These are phyloP conservation scores for Lactifluus subvellereus DNA, from an alignment of 768 basidiomycete genomes.

Conservation along the genomic window DNA sequence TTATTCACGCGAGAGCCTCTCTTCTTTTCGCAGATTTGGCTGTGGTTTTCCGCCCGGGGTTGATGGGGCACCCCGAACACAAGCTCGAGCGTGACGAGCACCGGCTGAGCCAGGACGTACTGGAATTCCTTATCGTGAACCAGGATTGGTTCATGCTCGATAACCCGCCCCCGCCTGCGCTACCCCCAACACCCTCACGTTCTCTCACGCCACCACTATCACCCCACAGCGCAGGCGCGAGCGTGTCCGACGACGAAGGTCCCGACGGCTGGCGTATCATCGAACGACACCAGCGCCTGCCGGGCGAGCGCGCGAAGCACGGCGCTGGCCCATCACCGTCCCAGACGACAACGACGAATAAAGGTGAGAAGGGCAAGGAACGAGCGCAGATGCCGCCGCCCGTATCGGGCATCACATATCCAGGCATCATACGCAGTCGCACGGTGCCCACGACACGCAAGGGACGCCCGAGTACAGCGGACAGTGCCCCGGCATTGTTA, in stretches of 20 bases:
- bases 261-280: conserved; percentile 30
- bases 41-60: conserved; percentile 93
- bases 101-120: conserved; percentile 78
- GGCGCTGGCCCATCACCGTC: conserved; percentile 34
- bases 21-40: conserved; percentile 64
- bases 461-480: background rate
- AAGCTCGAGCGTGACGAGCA: conserved; percentile 85
- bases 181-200: conserved; percentile 19
- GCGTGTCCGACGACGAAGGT: conserved; percentile 36
- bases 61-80: conserved; percentile 85
- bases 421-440: conserved; percentile 52
- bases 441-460: conserved; percentile 51
- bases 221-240: conserved; percentile 23
- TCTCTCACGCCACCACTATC: conserved; percentile 19
- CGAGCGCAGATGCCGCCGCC: conserved; percentile 34
- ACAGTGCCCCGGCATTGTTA: conserved; percentile 1
- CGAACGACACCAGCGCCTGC: conserved; percentile 17
- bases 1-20: background rate
- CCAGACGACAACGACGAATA: conserved; percentile 33
- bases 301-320: conserved; percentile 15
- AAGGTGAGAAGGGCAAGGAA: background rate
- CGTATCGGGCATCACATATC: conserved; percentile 24
- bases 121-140: conserved; percentile 94
- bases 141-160: conserved; percentile 95
- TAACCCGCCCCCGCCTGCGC: conserved; percentile 60